These are phyloP conservation scores for Apophysomyces sp. DNA, from an alignment of 371 early-diverging fungal genomes.

Conservation along the genomic window DNA sequence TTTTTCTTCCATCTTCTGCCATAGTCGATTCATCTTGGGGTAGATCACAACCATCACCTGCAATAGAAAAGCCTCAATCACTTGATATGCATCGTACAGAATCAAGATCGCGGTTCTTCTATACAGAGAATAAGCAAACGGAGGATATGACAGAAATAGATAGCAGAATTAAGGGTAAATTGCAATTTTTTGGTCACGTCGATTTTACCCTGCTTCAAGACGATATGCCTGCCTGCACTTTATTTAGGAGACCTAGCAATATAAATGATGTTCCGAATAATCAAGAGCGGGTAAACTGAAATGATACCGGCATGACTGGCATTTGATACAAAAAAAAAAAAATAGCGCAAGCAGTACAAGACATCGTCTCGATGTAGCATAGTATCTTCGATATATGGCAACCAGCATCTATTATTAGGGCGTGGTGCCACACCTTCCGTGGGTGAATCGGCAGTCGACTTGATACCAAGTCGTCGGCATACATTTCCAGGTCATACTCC, in stretches of 20 bases:
- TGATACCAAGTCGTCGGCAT: not conserved
- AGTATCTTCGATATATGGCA: not conserved
- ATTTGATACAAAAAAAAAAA: too few species aligned
- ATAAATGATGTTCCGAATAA: too few species aligned
- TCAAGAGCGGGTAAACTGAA: too few species aligned
- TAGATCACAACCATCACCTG: not conserved
- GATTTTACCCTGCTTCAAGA: too few species aligned
- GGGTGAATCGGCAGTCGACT: not conserved
- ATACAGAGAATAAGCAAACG: not conserved
- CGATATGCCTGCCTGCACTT: too few species aligned
- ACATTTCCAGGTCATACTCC: not conserved
- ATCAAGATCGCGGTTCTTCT: not conserved
- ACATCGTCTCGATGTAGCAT: not conserved
- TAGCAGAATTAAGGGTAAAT: too few species aligned
- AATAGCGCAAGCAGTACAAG: not conserved
- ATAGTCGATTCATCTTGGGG: not conserved
- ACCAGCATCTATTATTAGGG: not conserved
- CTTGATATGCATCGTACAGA: not conserved
- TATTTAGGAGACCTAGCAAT: too few species aligned
- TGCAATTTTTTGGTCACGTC: too few species aligned
- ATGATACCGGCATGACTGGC: too few species aligned
- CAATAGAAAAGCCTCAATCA: not conserved
- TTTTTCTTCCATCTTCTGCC: slow-evolving; percentile 1
- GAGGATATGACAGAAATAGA: too few species aligned
- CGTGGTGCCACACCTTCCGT: not conserved